Base-by-base conservation (phyloP, 768 basidiomycete genomes). In the Panus rudis region DNA sequence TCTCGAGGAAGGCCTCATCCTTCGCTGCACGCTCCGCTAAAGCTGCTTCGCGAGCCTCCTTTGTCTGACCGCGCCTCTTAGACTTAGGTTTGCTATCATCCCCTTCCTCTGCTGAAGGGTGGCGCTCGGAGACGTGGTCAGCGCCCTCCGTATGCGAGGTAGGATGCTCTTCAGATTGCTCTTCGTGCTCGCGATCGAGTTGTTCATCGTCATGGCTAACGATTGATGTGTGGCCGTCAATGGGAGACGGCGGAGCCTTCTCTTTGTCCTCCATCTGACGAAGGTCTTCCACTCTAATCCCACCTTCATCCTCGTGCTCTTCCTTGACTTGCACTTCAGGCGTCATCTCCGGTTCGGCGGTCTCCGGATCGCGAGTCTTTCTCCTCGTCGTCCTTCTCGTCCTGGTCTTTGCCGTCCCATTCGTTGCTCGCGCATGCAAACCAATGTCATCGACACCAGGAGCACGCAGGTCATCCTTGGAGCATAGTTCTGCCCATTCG, bases 401-500 rank as follows among this genome's bases (percentile, higher is more conserved):
- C 38, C 61, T 47, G 50, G 63, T 32, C 56, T 62, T 57, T 54
- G 64, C 46, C 52, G 62, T 52, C 51, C 42, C 49, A 52, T 69
- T 50, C 52, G 59, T 32, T 64, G 72, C 41, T 55, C 72, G 57
- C 17, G 65, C 62, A 69, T 75, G 64, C 28, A 78, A 57, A 12
- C 80, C 81, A 32, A 86, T 68, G 47, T 87, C 84, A 30, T 77
- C 72, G 19, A 81, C 64, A n/a, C 82, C 76, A 8, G 86, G 90
- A 0, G 86, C 76, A 23, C 81, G 75, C 44, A 77, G 79, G 13
- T 88, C 85, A 11, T 84, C 81, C 48, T 76, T 80, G 21, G 60
- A 62, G 51, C 85, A 86, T 4, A 89, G 63, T 55, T 92, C 89
- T 0, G 75, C 76, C 90, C 90, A 93, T 62, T 93, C 90, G 42